These are phyloP conservation scores for Uronychia setigera DNA, from an alignment of 73 alveolate genomes.

Conservation along the genomic window DNA sequence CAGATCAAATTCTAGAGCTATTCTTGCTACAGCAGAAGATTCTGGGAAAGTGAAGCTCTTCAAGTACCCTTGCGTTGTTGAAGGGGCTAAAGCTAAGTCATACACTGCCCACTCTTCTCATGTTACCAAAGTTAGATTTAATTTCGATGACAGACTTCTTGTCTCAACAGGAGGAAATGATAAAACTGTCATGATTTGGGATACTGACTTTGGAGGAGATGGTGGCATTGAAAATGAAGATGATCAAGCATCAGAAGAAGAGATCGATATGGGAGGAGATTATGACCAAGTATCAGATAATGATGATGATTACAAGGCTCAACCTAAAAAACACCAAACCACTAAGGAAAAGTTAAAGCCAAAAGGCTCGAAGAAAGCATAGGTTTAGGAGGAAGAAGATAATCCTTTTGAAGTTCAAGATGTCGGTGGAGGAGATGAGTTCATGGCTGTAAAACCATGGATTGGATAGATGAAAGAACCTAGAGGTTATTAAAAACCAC, in stretches of 20 bases:
- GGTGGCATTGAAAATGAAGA: slow-evolving; percentile 42
- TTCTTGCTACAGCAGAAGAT: slow-evolving; percentile 97
- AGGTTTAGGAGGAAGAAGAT: slow-evolving; percentile 57
- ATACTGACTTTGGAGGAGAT: slow-evolving; percentile 89
- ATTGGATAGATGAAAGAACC: slow-evolving; percentile 92
- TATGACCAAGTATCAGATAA: slow-evolving; percentile 18
- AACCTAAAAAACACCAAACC: slow-evolving; percentile 30
- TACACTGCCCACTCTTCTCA: slow-evolving; percentile 98
- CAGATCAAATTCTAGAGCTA: slow-evolving; percentile 64
- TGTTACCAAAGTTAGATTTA: slow-evolving; percentile 95
- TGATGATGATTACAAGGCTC: slow-evolving; percentile 56
- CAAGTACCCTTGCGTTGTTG: slow-evolving; percentile 95
- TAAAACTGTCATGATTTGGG: slow-evolving; percentile 96
- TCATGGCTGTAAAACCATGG: slow-evolving; percentile 88
- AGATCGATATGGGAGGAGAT: neutral
- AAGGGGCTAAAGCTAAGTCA: slow-evolving; percentile 85
- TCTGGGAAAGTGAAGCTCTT: slow-evolving; percentile 88
- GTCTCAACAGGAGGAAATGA: slow-evolving; percentile 98
- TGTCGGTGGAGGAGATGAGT: slow-evolving; percentile 92
- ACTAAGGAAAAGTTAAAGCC: slow-evolving; percentile 48
- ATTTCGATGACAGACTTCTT: slow-evolving; percentile 86
- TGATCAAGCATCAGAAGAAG: slow-evolving; percentile 3
- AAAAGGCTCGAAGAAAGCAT: slow-evolving; percentile 55
- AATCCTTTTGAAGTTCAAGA: slow-evolving; percentile 83
- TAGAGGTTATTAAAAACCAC: slow-evolving; percentile 70